Evolutionary conservation across 2,329 filamentous ascomycete species (phyloP).

Genomic region (Diaporthe sp.): DNA sequence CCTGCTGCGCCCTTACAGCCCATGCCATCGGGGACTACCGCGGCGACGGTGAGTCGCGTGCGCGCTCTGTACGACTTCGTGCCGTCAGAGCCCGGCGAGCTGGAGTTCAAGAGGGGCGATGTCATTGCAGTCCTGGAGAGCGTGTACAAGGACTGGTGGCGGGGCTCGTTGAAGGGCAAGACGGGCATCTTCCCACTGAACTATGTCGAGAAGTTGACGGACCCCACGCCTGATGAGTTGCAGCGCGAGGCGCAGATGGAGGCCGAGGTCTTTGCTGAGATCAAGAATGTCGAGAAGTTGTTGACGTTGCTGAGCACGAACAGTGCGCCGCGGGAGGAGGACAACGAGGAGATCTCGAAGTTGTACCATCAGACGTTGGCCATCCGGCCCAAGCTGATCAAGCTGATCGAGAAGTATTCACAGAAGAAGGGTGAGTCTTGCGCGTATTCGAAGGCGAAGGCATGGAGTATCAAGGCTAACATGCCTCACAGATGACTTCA

Average conservation of each 20-base stretch:
- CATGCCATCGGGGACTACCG: conserved; percentile 87
- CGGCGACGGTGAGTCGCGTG: conserved; percentile 95
- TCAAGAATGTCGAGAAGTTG: conserved; percentile 77
- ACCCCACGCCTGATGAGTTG: conserved; percentile 93
- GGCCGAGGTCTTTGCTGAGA: conserved; percentile 75
- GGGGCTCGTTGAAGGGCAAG: conserved; percentile 92
- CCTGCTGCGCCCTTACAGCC: conserved; percentile 65
- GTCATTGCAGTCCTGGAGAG: conserved; percentile 97
- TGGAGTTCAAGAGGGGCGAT: conserved; percentile 97
- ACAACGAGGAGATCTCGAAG: conserved; percentile 97
- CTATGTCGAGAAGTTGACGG: conserved; percentile 97
- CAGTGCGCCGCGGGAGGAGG: conserved; percentile 83
- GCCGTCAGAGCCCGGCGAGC: conserved; percentile 92
- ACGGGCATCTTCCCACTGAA: conserved; percentile 98
- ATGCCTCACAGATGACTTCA: conserved; percentile 86
- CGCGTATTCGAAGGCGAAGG: not conserved
- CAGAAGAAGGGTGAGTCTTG: conserved; percentile 89
- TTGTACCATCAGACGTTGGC: conserved; percentile 93
- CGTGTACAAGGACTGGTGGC: conserved; percentile 99
- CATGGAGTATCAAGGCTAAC: conserved; percentile 19
- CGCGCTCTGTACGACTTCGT: conserved; percentile 95
- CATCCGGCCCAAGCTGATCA: conserved; percentile 96
- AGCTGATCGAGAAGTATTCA: conserved; percentile 98
- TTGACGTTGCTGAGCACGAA: conserved; percentile 92
- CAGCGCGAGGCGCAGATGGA: conserved; percentile 98